Percentiles rank a stretch among this genome's conserved stretches.
Evolutionary conservation across 768 basidiomycete genomes (phyloP).

Genomic region (Mycena latifolia): DNA sequence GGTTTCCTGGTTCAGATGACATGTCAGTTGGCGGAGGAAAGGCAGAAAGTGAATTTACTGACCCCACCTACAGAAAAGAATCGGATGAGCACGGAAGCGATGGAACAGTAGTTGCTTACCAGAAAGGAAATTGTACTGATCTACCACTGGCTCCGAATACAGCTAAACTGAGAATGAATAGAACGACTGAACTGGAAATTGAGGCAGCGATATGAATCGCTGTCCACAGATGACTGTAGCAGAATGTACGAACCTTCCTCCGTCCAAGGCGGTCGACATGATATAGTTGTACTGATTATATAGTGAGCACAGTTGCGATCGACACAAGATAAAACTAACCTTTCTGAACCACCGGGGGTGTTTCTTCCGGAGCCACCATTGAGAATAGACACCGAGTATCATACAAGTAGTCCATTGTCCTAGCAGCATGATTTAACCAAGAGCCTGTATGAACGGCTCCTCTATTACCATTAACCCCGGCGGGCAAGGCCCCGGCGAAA

Average conservation of each 20-base stretch:
- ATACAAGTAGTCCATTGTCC: constrained; percentile 67
- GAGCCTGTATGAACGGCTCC: not conserved
- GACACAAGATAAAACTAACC: constrained; percentile 36
- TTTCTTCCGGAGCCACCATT: constrained; percentile 62
- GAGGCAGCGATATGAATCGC: too few species aligned
- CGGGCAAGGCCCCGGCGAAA: constrained; percentile 57
- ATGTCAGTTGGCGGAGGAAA: constrained; percentile 14
- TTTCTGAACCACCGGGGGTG: constrained; percentile 57
- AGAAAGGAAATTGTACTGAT: constrained; percentile 57
- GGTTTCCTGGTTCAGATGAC: constrained; percentile 11
- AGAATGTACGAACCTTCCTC: constrained; percentile 42
- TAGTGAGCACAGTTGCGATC: not conserved
- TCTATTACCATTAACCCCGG: constrained; percentile 59
- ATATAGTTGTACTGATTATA: constrained; percentile 55
- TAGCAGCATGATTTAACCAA: not conserved
- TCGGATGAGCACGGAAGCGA: not conserved
- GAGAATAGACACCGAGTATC: constrained; percentile 61
- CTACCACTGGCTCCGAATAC: constrained; percentile 55
- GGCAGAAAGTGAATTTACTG: not conserved
- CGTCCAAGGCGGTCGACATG: constrained; percentile 61
- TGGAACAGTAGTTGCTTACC: constrained; percentile 46
- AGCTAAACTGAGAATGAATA: constrained; percentile 59
- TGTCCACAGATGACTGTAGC: not conserved
- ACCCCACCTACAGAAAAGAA: constrained; percentile 17
- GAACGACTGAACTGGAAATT: constrained; percentile 53